phyloP scores from a whole-genome alignment of 139 green algal genomes.

The Mesotaenium endlicherianum region DNA sequence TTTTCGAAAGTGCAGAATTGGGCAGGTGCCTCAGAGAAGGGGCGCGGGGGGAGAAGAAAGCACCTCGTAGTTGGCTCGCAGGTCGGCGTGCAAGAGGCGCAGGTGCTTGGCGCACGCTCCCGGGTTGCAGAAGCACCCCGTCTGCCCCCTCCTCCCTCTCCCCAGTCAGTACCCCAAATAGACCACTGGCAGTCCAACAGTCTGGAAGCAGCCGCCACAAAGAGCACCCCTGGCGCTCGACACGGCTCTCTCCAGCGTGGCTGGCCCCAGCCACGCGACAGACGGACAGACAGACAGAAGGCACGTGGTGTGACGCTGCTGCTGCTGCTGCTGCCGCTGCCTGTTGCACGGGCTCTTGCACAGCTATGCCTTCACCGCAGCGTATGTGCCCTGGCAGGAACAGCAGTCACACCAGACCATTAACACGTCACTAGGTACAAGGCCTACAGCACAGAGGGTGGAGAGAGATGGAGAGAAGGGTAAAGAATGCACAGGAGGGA shows the following conservation, averaged over 20 bases:
- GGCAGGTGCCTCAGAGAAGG: not conserved
- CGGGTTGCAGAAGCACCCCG: conserved; percentile 90
- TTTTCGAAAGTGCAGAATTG: not conserved
- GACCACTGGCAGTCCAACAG: too few relatives aligned
- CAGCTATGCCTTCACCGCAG: too few relatives aligned
- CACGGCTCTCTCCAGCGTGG: too few relatives aligned
- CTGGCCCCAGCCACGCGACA: not conserved
- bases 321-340: too few relatives aligned
- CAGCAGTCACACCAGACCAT: not conserved
- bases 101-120: conserved; percentile 66
- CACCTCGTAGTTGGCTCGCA: conserved; percentile 60
- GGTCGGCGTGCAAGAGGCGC: conserved; percentile 53
- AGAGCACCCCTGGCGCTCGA: too few relatives aligned
- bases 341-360: too few relatives aligned
- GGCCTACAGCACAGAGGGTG: not conserved
- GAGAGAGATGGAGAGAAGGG: too few relatives aligned
- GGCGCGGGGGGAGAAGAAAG: not conserved
- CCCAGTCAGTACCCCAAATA: too few relatives aligned
- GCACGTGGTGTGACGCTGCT: not conserved
- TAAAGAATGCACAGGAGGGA: too few relatives aligned
- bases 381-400: not conserved
- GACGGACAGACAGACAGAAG: not conserved
- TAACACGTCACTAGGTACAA: not conserved
- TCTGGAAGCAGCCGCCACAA: too few relatives aligned
- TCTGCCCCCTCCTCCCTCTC: too few relatives aligned